These are phyloP conservation scores for Metrosideros polymorpha DNA, from an alignment of 441 rosid genomes.

Conservation along the genomic window DNA sequence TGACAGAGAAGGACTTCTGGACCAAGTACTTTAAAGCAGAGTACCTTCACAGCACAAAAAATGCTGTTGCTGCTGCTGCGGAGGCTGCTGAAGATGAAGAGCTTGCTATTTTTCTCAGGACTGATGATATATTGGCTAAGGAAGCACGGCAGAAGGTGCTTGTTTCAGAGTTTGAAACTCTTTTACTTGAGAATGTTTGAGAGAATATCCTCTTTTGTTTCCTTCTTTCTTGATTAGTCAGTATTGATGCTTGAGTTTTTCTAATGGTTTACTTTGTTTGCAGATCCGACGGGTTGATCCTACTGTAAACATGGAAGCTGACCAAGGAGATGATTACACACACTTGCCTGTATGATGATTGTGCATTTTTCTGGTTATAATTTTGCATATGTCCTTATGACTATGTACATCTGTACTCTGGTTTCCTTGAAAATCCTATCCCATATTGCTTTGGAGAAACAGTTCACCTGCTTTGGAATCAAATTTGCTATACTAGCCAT, in stretches of 20 bases:
- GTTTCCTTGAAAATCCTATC: neutral
- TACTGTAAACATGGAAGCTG: slow-evolving; percentile 92
- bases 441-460: neutral
- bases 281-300: slow-evolving; percentile 90
- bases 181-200: neutral
- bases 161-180: neutral
- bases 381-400: neutral
- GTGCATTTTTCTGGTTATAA: neutral
- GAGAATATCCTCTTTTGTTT: neutral
- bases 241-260: neutral
- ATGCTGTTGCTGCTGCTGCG: slow-evolving; percentile 67
- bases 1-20: slow-evolving; percentile 86
- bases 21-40: slow-evolving; percentile 89
- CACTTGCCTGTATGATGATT: slow-evolving; percentile 57
- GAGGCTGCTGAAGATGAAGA: slow-evolving; percentile 98
- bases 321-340: slow-evolving; percentile 83
- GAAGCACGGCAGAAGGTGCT: slow-evolving; percentile 73
- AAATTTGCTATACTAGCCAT: neutral
- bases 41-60: slow-evolving; percentile 68
- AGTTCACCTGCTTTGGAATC: neutral
- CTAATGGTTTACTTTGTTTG: neutral
- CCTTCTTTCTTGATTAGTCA: neutral
- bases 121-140: slow-evolving; percentile 71
- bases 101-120: slow-evolving; percentile 82
- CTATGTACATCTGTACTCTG: neutral